Base-by-base conservation (phyloP, 176 grass and related monocot species). In the Oryza nivara region DNA sequence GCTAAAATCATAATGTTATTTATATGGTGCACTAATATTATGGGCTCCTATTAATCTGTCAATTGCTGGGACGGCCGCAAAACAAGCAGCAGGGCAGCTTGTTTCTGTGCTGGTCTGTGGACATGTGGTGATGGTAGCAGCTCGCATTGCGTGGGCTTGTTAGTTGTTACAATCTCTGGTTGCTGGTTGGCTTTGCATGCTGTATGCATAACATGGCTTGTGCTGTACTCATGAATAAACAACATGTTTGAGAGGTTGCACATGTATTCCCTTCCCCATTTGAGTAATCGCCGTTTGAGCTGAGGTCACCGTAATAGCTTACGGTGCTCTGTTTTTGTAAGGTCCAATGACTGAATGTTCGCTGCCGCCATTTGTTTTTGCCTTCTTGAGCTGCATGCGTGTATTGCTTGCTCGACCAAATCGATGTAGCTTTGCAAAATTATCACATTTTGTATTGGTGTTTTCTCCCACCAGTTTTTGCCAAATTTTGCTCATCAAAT, bases 271-370 rank as follows among this genome's bases (percentile, higher is more conserved):
- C 67, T 70, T 5, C 19, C 1, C 35, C 3, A 70, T 41, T 20
- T 40, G 67, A 69, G 17, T 41, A 70, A 28, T 76, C 60, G 68
- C 74, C 79, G 83, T 86, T 14, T 20, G 54, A 58, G 54, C 17
- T 45, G 45, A 48, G 72, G 2, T 9, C 12, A 74, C 44, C 16
- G 1, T 3, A 58, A n/a, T 16, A 45, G 36, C 70, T 72, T 47
- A 20, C 35, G 20, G 54, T 6, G 36, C 19, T 61, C 19, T 61
- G 20, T 61, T 23, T 72, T 46, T 71, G 80, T 86, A 60, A 64
- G 83, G 79, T 67, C 86, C 70, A 86, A 74, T 80, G 80, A 89
- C 82, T 75, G 86, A 92, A 86, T 79, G 90, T 86, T 63, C 2
- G 7, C 16, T 4, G 66, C 38, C 9, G 68, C 49, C 15, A 54